Conservation (phyloP, 2,329 filamentous ascomycete genomes). For the Hortaea sp. region DNA sequence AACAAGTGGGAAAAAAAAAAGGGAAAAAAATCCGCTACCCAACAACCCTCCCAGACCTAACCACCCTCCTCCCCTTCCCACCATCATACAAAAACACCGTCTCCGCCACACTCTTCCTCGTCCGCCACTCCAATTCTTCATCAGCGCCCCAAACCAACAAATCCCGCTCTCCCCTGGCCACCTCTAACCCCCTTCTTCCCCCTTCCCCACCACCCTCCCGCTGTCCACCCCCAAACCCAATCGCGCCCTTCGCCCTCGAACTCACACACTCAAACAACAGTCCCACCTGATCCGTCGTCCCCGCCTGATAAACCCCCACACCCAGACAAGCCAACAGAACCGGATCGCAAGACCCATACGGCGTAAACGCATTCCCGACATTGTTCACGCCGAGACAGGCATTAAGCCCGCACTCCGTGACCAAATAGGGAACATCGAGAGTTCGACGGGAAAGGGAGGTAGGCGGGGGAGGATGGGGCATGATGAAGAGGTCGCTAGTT, state of each 20-base stretch:
- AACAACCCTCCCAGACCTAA: not conserved
- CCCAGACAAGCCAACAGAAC: conserved; percentile 52
- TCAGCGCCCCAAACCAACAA: conserved; percentile 33
- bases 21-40: not conserved
- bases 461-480: conserved; percentile 35
- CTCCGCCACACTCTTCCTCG: conserved; percentile 32
- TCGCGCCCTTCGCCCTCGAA: conserved; percentile 21
- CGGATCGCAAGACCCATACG: conserved; percentile 58
- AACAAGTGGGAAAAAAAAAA: not conserved
- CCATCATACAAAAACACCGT: conserved; percentile 36
- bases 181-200: conserved; percentile 19
- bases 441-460: conserved; percentile 43
- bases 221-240: conserved; percentile 14
- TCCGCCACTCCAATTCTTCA: conserved; percentile 28
- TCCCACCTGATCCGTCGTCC: conserved; percentile 48
- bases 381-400: conserved; percentile 60
- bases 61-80: conserved; percentile 18
- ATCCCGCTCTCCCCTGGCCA: conserved; percentile 29
- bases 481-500: conserved; percentile 65
- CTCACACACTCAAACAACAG: conserved; percentile 44
- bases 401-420: conserved; percentile 47
- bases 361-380: conserved; percentile 65
- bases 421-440: conserved; percentile 50
- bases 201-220: conserved; percentile 33
- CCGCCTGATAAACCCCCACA: conserved; percentile 58